These are phyloP conservation scores for Arabis alpina DNA, from an alignment of 345 rosid genomes.

Conservation along the genomic window DNA sequence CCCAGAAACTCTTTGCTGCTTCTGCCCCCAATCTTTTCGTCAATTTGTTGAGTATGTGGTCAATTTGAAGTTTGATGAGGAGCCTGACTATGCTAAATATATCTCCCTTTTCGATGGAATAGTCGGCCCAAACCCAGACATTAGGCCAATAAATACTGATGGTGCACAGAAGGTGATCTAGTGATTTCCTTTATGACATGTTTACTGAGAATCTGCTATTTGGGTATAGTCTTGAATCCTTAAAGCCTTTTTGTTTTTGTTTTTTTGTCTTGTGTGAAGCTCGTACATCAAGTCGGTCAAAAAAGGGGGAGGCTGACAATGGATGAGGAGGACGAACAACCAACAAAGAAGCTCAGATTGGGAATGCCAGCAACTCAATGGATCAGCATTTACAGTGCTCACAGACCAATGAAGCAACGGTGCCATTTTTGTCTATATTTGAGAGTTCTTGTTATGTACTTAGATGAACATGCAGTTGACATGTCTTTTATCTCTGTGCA, in stretches of 20 bases:
- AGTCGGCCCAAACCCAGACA: slow-evolving; percentile 90
- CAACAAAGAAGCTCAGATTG: slow-evolving; percentile 91
- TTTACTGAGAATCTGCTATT: background rate
- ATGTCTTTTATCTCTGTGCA: slow-evolving; percentile 40
- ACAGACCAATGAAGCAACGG: slow-evolving; percentile 98
- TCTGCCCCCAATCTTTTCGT: slow-evolving; percentile 88
- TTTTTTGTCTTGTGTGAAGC: slow-evolving; percentile 54
- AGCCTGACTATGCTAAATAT: slow-evolving; percentile 92
- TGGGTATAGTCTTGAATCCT: background rate
- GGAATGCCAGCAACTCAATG: slow-evolving; percentile 99
- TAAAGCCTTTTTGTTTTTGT: slow-evolving; percentile 20
- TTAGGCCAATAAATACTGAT: slow-evolving; percentile 94
- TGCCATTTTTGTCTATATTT: slow-evolving; percentile 34
- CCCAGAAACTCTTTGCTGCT: slow-evolving; percentile 85
- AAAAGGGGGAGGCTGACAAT: slow-evolving; percentile 89
- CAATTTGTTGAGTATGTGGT: slow-evolving; percentile 92
- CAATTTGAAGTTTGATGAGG: slow-evolving; percentile 95
- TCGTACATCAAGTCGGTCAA: slow-evolving; percentile 90
- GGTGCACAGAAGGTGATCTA: slow-evolving; percentile 91
- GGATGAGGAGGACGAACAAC: slow-evolving; percentile 93
- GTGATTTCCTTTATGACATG: slow-evolving; percentile 21
- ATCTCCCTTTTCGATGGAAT: slow-evolving; percentile 91
- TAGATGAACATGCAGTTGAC: slow-evolving; percentile 20
- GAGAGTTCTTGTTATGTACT: slow-evolving; percentile 22
- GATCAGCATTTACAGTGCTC: slow-evolving; percentile 96